These are phyloP conservation scores for Backusella circina DNA, from an alignment of 192 early-diverging fungal genomes.

Conservation along the genomic window DNA sequence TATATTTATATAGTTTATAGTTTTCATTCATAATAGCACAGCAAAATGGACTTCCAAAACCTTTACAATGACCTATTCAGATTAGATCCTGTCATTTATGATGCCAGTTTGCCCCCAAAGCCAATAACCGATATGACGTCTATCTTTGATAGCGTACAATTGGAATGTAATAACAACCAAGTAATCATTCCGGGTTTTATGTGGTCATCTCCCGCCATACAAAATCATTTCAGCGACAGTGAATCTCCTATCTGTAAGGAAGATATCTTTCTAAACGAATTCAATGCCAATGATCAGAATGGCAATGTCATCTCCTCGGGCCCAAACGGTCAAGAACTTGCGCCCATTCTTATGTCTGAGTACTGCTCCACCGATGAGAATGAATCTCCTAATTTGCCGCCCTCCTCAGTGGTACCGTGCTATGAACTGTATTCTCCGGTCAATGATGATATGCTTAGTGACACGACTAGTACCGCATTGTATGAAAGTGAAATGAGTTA, in stretches of 20 bases:
- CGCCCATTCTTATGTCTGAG: background rate
- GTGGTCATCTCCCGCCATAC: background rate
- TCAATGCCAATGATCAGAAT: background rate
- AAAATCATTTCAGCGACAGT: background rate
- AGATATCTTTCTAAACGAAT: background rate
- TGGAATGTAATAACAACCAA: background rate
- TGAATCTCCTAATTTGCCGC: background rate
- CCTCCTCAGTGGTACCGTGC: background rate
- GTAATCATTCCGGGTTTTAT: background rate
- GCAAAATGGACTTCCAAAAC: background rate
- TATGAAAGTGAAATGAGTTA: background rate
- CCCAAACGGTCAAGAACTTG: background rate
- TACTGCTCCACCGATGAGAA: background rate
- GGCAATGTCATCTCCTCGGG: background rate
- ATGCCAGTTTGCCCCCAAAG: background rate
- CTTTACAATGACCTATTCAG: background rate
- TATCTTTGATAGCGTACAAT: background rate
- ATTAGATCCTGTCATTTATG: background rate
- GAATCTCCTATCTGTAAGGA: background rate
- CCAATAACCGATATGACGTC: background rate
- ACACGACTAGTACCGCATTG: background rate
- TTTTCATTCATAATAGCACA: background rate
- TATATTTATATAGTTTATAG: background rate
- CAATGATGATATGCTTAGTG: background rate
- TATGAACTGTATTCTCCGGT: background rate